phyloP scores from a whole-genome alignment of 2,329 filamentous ascomycete species.

The Fusarium odoratissimum region DNA sequence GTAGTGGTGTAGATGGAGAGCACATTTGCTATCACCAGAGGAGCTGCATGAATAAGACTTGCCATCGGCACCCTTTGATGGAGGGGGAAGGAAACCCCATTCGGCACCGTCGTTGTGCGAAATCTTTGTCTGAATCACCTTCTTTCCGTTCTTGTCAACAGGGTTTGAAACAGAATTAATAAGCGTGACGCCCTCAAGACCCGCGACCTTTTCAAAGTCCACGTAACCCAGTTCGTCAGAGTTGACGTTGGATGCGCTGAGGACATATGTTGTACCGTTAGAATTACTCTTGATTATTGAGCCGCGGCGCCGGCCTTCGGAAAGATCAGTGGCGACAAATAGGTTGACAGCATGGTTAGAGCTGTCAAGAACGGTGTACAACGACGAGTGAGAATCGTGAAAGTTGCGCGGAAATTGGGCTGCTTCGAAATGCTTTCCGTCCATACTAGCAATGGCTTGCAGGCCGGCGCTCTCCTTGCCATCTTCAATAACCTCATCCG shows the following conservation, averaged over 20 bases:
- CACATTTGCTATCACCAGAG: slow-evolving; percentile 74
- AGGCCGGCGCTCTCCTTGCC: slow-evolving; percentile 68
- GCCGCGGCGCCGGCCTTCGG: slow-evolving; percentile 76
- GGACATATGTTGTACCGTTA: slow-evolving; percentile 94
- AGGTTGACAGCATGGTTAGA: slow-evolving; percentile 94
- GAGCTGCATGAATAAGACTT: slow-evolving; percentile 77
- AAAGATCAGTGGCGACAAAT: slow-evolving; percentile 83
- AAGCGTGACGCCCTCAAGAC: slow-evolving; percentile 88
- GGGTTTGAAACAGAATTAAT: slow-evolving; percentile 87
- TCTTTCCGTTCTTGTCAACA: slow-evolving; percentile 78
- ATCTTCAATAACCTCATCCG: slow-evolving; percentile 70
- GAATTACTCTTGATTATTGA: slow-evolving; percentile 98
- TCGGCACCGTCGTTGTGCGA: slow-evolving; percentile 96
- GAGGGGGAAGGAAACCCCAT: slow-evolving; percentile 83
- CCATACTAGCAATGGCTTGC: slow-evolving; percentile 83
- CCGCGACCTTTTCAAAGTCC: slow-evolving; percentile 95
- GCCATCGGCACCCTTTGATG: slow-evolving; percentile 74
- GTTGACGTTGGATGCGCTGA: slow-evolving; percentile 85
- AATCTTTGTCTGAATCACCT: slow-evolving; percentile 89
- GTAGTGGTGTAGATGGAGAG: slow-evolving; percentile 93
- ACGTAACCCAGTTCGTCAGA: slow-evolving; percentile 81
- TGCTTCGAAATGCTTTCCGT: slow-evolving; percentile 83
- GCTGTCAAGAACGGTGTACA: slow-evolving; percentile 94
- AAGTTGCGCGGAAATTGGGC: slow-evolving; percentile 91
- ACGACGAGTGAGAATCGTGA: slow-evolving; percentile 78